Base-by-base conservation (phyloP, 768 basidiomycete species). In the Tremella yokohamensis region DNA sequence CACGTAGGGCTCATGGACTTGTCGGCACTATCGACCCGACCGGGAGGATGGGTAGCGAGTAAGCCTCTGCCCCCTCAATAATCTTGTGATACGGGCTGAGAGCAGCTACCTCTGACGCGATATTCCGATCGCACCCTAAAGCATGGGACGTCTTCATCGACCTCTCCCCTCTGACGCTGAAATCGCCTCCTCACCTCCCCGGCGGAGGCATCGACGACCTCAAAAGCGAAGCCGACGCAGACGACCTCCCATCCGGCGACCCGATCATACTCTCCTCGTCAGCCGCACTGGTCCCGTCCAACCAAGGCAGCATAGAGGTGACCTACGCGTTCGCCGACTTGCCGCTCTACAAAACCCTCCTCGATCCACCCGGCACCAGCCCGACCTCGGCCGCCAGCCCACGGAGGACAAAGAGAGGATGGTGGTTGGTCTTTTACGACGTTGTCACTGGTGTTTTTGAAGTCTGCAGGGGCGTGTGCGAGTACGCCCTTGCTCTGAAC, bases 1-100 rank as follows among this genome's bases (percentile, higher is more conserved):
- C 69, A 71, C 48, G 66, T 74, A 6, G 75, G 75, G 1, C 52
- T 76, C 40, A 71, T 71, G 63, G 69, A 74, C 44, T 58, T 76
- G 25, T 47, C 47, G 6, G 56, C 40, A 3, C 25, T 76, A 12
- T 68, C 72, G 24, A 45, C 38, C 37, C 44, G 66, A 16, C 38
- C 54, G 26, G 69, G 70, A n/a, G 67, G 66, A 11, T 76, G 73
- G 72, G 56, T 76, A 8, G 75, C 69, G 1, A 73, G 75, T 76
- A 49, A 62, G 75, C 68, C 40, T 29, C 6, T 9, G 4, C n/a
- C 15, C 34, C 38, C 8, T 15, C 16, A 26, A n/a, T 8, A 12
- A 8, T 45, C 42, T 22, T 6, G 42, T 45, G 8, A 45, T n/a
- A 6, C 6, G 42, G 42, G n/a, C 22, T n/a, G 22, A n/a, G 8